Conservation (phyloP, 2,329 filamentous ascomycete genomes). For the Allantophomopsis lycopodina region DNA sequence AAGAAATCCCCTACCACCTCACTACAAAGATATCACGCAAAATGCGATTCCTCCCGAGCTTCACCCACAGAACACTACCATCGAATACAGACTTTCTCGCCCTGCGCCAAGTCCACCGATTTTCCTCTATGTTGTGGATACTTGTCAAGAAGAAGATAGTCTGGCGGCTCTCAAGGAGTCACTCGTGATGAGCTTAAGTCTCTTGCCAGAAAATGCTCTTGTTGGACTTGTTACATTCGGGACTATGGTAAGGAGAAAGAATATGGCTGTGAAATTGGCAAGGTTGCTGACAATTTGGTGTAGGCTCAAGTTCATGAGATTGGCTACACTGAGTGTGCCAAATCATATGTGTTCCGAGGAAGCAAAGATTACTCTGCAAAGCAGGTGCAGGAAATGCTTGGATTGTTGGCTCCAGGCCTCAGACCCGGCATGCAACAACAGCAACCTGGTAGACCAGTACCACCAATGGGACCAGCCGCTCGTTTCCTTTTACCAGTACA, state of each 20-base stretch:
- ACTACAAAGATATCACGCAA: conserved; percentile 82
- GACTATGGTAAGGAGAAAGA: conserved; percentile 59
- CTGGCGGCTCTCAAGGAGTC: conserved; percentile 74
- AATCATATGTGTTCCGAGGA: conserved; percentile 95
- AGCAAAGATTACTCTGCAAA: conserved; percentile 98
- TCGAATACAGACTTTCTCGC: conserved; percentile 70
- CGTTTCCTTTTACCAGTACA: conserved; percentile 89
- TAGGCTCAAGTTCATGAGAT: conserved; percentile 94
- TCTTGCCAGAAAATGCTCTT: conserved; percentile 68
- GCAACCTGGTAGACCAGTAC: conserved; percentile 59
- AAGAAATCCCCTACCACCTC: conserved; percentile 67
- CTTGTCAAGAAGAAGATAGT: conserved; percentile 80
- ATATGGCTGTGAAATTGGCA: conserved; percentile 3
- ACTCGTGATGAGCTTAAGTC: conserved; percentile 71
- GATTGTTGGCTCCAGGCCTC: conserved; percentile 57
- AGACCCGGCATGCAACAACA: conserved; percentile 58
- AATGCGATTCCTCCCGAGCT: conserved; percentile 75
- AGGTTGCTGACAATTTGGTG: background rate
- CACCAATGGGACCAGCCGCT: conserved; percentile 67
- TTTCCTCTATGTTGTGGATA: conserved; percentile 78
- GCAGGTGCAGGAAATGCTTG: conserved; percentile 99
- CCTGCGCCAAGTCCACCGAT: conserved; percentile 79
- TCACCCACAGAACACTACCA: conserved; percentile 73
- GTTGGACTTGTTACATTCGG: conserved; percentile 80
- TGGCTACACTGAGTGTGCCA: conserved; percentile 94